Conservation (phyloP, 306 rosid genomes). For the Ormosia semicastrata region DNA sequence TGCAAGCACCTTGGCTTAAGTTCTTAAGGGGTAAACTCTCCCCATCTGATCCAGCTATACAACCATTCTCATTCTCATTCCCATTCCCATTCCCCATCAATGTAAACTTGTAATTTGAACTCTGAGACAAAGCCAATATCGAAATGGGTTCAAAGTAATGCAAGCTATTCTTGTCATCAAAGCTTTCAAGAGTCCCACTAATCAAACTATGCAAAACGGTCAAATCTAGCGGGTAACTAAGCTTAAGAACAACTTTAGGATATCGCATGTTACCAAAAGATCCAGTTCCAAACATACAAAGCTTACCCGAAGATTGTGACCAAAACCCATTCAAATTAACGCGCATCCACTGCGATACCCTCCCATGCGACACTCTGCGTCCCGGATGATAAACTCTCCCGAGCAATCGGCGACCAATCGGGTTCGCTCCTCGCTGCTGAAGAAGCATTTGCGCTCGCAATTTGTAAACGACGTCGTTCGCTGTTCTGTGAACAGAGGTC, state of each 20-base stretch:
- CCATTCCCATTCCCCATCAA: constrained; percentile 40
- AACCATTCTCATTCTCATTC: constrained; percentile 33
- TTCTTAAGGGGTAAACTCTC: constrained; percentile 35
- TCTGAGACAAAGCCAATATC: constrained; percentile 53
- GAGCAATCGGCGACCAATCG: constrained; percentile 29
- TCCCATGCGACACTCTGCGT: constrained; percentile 25
- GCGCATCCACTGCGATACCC: constrained; percentile 11
- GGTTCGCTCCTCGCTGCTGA: not conserved
- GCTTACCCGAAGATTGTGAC: constrained; percentile 63
- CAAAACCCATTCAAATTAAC: constrained; percentile 57
- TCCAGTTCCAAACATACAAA: constrained; percentile 73
- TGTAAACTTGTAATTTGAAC: constrained; percentile 44
- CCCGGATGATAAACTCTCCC: constrained; percentile 39
- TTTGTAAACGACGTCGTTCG: constrained; percentile 29
- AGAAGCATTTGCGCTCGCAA: constrained; percentile 43
- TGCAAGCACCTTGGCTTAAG: constrained; percentile 36
- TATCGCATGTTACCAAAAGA: constrained; percentile 15
- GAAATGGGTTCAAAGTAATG: constrained; percentile 49
- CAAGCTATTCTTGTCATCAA: constrained; percentile 35
- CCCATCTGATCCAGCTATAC: constrained; percentile 40
- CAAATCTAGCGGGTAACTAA: constrained; percentile 52
- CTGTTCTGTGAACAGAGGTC: constrained; percentile 22
- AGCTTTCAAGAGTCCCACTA: constrained; percentile 67
- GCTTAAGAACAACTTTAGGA: constrained; percentile 57
- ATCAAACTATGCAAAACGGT: constrained; percentile 50